These are phyloP conservation scores for Pilobolus umbonatus DNA, from an alignment of 192 early-diverging fungal genomes.

Conservation along the genomic window DNA sequence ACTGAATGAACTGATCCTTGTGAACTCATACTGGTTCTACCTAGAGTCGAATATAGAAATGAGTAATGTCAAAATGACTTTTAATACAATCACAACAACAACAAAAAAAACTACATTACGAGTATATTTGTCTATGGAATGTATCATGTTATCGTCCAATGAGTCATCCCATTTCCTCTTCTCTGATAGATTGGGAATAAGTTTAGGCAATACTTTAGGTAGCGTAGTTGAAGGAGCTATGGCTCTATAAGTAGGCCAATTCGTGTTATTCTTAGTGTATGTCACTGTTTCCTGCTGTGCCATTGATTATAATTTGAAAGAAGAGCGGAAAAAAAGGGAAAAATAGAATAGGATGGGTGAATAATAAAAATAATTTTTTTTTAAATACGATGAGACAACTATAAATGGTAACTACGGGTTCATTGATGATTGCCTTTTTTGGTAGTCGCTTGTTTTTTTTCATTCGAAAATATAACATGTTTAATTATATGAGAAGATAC, in stretches of 20 bases:
- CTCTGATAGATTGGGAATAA: not conserved
- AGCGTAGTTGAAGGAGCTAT: slow-evolving; percentile 9
- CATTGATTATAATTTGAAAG: not conserved
- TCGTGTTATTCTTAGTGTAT: no score
- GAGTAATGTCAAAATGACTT: no score
- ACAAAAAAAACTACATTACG: not conserved
- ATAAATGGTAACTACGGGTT: no score
- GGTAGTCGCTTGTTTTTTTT: no score
- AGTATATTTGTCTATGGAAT: not conserved
- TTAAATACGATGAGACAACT: no score
- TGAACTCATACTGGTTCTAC: slow-evolving; percentile 8
- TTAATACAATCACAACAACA: no score
- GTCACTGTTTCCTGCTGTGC: no score
- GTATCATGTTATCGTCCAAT: not conserved
- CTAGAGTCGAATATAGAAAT: no score
- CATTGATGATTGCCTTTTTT: no score
- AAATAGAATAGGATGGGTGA: not conserved
- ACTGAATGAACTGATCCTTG: not conserved
- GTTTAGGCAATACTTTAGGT: not conserved
- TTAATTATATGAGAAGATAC: no score
- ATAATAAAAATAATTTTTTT: not conserved
- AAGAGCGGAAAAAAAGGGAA: not conserved
- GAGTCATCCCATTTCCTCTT: not conserved
- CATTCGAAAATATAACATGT: no score
- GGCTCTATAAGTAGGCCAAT: slow-evolving; percentile 2